Percentiles rank a stretch among this genome's conserved stretches.
Conservation (phyloP, 495 filamentous ascomycete species). For the Neurospora intermedia region DNA sequence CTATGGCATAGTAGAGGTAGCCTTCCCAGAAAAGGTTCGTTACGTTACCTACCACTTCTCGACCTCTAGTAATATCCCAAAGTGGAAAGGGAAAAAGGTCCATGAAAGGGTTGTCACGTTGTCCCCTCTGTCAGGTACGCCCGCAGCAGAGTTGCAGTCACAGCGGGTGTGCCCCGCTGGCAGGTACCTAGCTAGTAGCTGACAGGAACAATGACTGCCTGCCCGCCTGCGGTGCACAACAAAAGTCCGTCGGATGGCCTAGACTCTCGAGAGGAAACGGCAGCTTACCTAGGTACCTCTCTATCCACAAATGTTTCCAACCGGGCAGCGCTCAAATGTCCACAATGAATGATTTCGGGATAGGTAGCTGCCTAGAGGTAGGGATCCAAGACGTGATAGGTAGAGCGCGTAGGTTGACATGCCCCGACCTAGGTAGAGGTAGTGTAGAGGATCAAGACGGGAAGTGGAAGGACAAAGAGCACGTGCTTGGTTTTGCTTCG, state of each 20-base stretch:
- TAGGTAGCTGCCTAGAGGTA: background rate
- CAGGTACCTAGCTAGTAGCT: background rate
- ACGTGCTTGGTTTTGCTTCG: background rate
- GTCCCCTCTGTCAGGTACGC: background rate
- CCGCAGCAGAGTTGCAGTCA: background rate
- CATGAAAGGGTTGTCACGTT: background rate
- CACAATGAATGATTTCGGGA: background rate
- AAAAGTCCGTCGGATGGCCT: background rate
- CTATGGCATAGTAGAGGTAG: background rate
- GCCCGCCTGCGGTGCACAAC: background rate
- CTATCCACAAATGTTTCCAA: background rate
- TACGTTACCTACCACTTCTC: too few relatives aligned
- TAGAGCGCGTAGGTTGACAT: background rate
- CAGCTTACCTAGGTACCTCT: background rate
- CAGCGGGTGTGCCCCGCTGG: background rate
- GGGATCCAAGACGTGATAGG: background rate
- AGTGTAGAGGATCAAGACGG: background rate
- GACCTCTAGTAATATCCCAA: background rate
- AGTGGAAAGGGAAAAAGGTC: background rate
- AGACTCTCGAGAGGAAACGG: background rate
- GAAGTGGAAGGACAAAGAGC: background rate
- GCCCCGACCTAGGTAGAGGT: too few relatives aligned
- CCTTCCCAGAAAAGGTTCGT: background rate
- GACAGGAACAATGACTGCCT: background rate
- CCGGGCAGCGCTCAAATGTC: background rate